phyloP scores from a whole-genome alignment of 768 basidiomycete species.

The Saitozyma podzolica region DNA sequence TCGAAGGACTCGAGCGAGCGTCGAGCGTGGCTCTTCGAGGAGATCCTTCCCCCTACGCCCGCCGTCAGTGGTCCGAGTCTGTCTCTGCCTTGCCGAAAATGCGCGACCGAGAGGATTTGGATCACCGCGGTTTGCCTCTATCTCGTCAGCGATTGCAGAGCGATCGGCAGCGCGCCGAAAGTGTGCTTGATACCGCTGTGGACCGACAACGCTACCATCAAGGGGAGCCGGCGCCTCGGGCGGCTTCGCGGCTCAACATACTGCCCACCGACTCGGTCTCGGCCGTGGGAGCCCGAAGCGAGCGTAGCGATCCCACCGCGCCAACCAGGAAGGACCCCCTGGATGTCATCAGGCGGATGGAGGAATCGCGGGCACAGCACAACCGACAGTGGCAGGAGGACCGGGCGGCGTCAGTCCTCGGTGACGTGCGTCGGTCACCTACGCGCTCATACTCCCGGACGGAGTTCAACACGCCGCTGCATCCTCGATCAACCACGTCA shows the following conservation, averaged over 20 bases:
- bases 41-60: background rate
- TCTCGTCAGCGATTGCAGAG: background rate
- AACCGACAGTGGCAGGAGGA: conserved; percentile 36
- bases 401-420: conserved; percentile 23
- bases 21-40: conserved; percentile 8
- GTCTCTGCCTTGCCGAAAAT: conserved; percentile 24
- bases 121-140: conserved; percentile 15
- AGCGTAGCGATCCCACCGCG: background rate
- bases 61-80: conserved; percentile 31
- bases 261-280: conserved; percentile 29
- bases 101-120: conserved; percentile 4
- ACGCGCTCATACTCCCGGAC: background rate
- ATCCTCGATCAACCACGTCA: conserved; percentile 34
- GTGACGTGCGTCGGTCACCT: conserved; percentile 13
- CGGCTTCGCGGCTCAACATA: no score
- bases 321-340: conserved; percentile 29
- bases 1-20: conserved; percentile 12
- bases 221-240: no score
- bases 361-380: conserved; percentile 26
- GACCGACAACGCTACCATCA: no score
- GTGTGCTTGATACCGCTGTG: no score
- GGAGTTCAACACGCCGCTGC: conserved; percentile 3
- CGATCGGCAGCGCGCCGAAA: conserved; percentile 20
- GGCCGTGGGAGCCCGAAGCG: conserved; percentile 21
- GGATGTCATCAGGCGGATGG: conserved; percentile 32